Evolutionary conservation across 768 basidiomycete species (phyloP).

Genomic region (Porphyrellus cyaneotinctus): DNA sequence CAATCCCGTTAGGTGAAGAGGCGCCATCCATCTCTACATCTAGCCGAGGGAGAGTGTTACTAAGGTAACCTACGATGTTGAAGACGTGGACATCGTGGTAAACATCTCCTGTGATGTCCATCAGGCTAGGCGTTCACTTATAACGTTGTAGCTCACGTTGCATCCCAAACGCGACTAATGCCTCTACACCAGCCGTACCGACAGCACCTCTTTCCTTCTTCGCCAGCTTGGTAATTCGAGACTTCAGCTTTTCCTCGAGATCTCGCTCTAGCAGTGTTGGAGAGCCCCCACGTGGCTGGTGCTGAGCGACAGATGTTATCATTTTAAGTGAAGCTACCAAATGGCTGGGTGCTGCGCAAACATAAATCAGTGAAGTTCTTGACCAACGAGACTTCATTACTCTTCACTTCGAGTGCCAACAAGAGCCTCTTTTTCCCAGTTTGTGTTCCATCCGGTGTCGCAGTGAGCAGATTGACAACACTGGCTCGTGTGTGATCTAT

Average conservation of each 20-base stretch:
- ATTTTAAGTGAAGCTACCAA: not conserved
- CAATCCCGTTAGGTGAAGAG: not conserved
- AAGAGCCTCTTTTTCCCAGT: too few species aligned
- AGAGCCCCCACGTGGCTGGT: not conserved
- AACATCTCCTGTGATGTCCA: not conserved
- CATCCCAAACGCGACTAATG: not conserved
- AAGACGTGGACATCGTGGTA: not conserved
- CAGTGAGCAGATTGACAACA: too few species aligned
- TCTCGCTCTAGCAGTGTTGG: too few species aligned
- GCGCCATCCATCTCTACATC: not conserved
- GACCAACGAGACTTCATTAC: not conserved
- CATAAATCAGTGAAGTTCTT: not conserved
- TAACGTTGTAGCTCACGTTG: not conserved
- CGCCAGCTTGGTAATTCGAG: not conserved
- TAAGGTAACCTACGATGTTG: not conserved
- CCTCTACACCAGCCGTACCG: not conserved
- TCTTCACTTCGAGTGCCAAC: not conserved
- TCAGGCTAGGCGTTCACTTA: not conserved
- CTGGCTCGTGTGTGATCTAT: too few species aligned
- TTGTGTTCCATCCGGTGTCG: too few species aligned
- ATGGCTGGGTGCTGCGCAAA: not conserved
- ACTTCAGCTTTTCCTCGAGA: not conserved
- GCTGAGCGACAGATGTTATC: not conserved
- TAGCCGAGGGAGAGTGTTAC: not conserved
- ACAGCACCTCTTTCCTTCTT: not conserved